Evolutionary conservation across 2,329 filamentous ascomycete genomes (phyloP), one percentile per base, ranked within the genome.

Genomic region (Madurella fahalii): DNA sequence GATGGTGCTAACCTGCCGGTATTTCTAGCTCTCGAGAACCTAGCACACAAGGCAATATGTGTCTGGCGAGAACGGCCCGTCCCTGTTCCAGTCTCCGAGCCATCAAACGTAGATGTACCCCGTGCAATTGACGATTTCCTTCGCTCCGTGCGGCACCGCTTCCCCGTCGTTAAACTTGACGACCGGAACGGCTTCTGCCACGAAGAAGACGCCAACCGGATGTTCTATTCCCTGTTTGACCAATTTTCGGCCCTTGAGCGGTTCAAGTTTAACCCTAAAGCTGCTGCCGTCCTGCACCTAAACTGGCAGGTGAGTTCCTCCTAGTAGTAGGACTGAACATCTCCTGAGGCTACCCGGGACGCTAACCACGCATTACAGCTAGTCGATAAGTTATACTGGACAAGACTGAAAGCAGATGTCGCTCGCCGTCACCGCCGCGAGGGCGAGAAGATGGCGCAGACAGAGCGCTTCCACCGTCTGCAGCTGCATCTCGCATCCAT

Each of bases 111-210:
- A 5, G 44, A 59, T 40, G 31, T 57, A 4, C 39, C 50, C 2
- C 41, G 42, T 1, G 54, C 58, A 2, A 56, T 60, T 3, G 52
- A 56, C 9, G 56, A 58, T 17, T 62, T 60, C 30, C 56, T 62
- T n/a, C 54, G 52, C 40, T 58, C 47, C 32, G 58, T 62, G 41
- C 50, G 60, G 18, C 43, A 54, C 50, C 43, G 49, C 18, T 60
- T 62, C 47, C 60, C 60, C 12, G 25, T 47, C 18, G 58, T 62
- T n/a, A 55, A 52, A n/a, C 54, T 62, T 15, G 58, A 60, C 51
- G 54, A 55, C 43, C 50, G 54, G 5, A 57, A 60, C 48, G 58
- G 58, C 2, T 60, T 62, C 43, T 54, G 53, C 39, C 51, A 48
- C 41, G 56, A 57, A 12, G 54, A 53, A 17, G 49, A 43, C 40